Percentiles rank a stretch among this genome's conserved stretches.
phyloP scores from a whole-genome alignment of 345 rosid genomes.

The Angophora floribunda region DNA sequence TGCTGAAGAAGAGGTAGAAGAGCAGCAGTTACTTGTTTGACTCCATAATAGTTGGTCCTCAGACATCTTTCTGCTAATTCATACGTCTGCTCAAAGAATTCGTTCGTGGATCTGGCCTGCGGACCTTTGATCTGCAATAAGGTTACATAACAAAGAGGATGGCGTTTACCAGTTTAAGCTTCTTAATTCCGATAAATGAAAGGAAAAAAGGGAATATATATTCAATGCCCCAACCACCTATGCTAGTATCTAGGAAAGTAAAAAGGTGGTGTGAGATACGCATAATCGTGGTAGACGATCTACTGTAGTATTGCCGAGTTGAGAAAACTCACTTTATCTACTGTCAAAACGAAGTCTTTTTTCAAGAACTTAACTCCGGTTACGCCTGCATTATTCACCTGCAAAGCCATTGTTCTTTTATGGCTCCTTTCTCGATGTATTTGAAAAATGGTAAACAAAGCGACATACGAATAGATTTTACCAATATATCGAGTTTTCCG shows the following conservation, averaged over 20 bases:
- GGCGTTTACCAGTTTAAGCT: background rate
- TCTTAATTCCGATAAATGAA: background rate
- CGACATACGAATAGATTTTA: background rate
- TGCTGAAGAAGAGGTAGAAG: slow-evolving; percentile 5
- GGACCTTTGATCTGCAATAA: background rate
- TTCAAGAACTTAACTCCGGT: background rate
- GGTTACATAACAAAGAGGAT: background rate
- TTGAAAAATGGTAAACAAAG: background rate
- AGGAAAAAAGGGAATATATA: background rate
- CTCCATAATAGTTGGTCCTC: slow-evolving; percentile 9
- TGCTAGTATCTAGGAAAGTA: background rate
- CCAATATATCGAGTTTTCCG: slow-evolving; percentile 5
- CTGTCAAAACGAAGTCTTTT: background rate
- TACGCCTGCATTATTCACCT: slow-evolving; percentile 1
- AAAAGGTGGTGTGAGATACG: background rate
- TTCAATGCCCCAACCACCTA: background rate
- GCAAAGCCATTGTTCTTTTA: background rate
- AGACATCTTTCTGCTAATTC: slow-evolving; percentile 4
- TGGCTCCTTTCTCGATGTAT: background rate
- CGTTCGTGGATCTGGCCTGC: background rate
- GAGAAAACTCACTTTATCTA: background rate
- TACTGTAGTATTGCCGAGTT: background rate
- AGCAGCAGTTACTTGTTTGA: slow-evolving; percentile 4
- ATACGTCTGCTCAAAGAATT: background rate
- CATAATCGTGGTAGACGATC: background rate